Base-by-base conservation (phyloP, 1,284 basidiomycete species). In the Hypsizygus ulmarius region DNA sequence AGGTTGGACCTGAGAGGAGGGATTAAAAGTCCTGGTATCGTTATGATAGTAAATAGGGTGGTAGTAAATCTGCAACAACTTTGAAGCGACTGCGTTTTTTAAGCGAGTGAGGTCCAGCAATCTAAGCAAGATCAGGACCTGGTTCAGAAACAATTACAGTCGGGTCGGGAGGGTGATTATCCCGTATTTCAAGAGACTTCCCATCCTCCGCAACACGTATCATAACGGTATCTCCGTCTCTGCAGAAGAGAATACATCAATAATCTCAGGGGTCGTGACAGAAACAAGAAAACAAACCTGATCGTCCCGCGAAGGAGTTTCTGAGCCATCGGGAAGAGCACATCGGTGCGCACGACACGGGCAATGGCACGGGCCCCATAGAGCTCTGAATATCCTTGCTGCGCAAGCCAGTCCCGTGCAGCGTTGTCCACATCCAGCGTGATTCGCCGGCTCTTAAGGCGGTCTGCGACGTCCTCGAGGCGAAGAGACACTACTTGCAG, bases 331-430 rank as follows among this genome's bases (percentile, higher is more conserved):
- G 86, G 87, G 71, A 89, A 89, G 30, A 91, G 65, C 8, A 93
- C 84, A 58, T 87, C 79, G 47, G 82, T 84, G 50, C 87, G 73
- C 7, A 93, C 84, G n/a, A 91, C 81, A 18, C 90, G 72, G 21
- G 85, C 84, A 46, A 93, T 88, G 9, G 90, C 88, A 25, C 94
- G 75, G 0, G 93, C 94, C 14, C 94, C 87, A 65, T 94, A 97
- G 16, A 85, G 67, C 40, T 92, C 83, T 10, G 90, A 90, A 66
- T 93, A 96, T 0, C 95, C 95, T 47, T 84, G 73, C 52, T 79
- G 62, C 0, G 87, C 89, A 5, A 97, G 75, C 89, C 88, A 93
- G 2, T 78, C 71, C 34, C 73, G 71, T 2, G 90, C 87, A 1
- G 67, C 68, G 0, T 76, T 70, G 48, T 85, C 81, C 1, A 93